These are phyloP conservation scores for sorghum (Sorghum bicolor) DNA, from an alignment of 176 grass and related monocot species.

Conservation along the genomic window Sorghum_bicolor_NCBIv3 NC_012874.2:1225001-1225500, in stretches of 20 bases:
- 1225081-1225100: neutral
- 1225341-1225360: neutral
- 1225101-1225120: neutral
- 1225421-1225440: too few species aligned
- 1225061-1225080: neutral
- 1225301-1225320: neutral
- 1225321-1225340: neutral
- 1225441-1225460: too few species aligned
- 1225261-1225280: slow-evolving; percentile 44
- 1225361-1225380: neutral
- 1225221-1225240: slow-evolving; percentile 28
- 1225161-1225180: neutral
- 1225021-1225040: neutral
- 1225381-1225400: neutral
- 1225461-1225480: too few species aligned
- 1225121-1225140: slow-evolving; percentile 14
- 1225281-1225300: slow-evolving; percentile 93
- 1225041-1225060: neutral
- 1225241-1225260: slow-evolving; percentile 31
- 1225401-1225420: neutral
- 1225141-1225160: slow-evolving; percentile 24
- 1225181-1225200: slow-evolving; percentile 12
- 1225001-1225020: too few species aligned
- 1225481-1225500: neutral
- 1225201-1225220: slow-evolving; percentile 7